These are phyloP conservation scores for Logfia minima DNA, from an alignment of 129 eudicot genomes.

Conservation along the genomic window DNA sequence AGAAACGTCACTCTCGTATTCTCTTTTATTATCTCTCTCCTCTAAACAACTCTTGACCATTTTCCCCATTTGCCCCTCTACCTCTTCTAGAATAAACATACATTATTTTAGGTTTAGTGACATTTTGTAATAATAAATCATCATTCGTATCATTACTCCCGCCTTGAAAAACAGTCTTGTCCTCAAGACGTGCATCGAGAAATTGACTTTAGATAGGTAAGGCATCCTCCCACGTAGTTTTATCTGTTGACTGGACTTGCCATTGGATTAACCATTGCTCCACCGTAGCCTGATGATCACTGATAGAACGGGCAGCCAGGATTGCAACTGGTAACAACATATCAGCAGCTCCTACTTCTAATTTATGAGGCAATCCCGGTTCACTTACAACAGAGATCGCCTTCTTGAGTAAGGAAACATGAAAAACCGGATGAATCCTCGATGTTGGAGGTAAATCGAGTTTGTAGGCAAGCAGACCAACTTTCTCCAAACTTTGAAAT, in stretches of 20 bases:
- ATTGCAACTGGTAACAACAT: neutral
- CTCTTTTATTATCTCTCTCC: too few species aligned
- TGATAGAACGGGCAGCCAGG: neutral
- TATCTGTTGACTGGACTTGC: neutral
- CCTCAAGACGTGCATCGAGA: neutral
- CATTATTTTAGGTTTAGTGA: too few species aligned
- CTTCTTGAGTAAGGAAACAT: conserved; percentile 4
- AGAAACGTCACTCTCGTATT: too few species aligned
- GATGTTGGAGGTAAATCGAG: neutral
- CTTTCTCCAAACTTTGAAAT: neutral
- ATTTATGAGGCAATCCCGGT: neutral
- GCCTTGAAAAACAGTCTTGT: neutral
- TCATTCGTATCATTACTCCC: neutral
- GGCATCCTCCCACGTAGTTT: neutral
- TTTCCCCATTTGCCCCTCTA: too few species aligned
- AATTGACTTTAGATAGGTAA: neutral
- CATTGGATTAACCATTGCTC: neutral
- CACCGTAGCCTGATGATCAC: neutral
- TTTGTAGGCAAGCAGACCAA: neutral
- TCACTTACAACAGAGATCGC: neutral
- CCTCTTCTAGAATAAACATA: too few species aligned
- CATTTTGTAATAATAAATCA: too few species aligned
- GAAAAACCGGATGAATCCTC: neutral
- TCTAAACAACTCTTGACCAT: too few species aligned
- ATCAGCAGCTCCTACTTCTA: neutral